A percentile compares a stretch with the other conserved stretches of the same genome.
Evolutionary conservation across 345 rosid species (phyloP).

Genomic region (Rubroshorea leprosula): DNA sequence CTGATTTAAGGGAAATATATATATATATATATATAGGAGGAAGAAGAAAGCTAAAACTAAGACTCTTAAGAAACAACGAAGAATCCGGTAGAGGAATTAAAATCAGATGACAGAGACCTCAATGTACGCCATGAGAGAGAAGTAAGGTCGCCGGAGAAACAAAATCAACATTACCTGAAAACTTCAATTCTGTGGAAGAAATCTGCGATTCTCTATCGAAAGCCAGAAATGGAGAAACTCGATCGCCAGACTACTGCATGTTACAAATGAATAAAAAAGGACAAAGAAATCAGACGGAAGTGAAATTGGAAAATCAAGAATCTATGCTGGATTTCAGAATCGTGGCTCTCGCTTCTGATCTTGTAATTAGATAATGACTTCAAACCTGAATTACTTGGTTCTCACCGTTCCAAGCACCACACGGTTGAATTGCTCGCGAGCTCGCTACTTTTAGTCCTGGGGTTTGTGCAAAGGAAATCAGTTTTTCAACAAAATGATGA

Average conservation of each 20-base stretch:
- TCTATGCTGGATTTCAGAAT: conserved; percentile 3
- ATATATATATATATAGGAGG: no score
- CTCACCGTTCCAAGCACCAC: background rate
- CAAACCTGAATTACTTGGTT: conserved; percentile 18
- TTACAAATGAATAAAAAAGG: background rate
- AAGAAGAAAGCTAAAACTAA: background rate
- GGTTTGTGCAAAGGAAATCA: conserved; percentile 13
- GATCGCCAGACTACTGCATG: background rate
- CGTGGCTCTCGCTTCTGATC: conserved; percentile 2
- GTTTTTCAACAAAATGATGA: conserved; percentile 25
- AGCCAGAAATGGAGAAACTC: conserved; percentile 3
- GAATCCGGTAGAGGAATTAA: conserved; percentile 8
- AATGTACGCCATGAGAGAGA: background rate
- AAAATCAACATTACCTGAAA: conserved; percentile 6
- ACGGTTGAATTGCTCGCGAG: background rate
- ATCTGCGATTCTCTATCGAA: conserved; percentile 1
- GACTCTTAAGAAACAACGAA: background rate
- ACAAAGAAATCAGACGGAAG: background rate
- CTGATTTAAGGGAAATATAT: no score
- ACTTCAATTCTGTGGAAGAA: background rate
- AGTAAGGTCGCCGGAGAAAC: background rate
- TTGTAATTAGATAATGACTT: conserved; percentile 1
- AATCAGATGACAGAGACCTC: conserved; percentile 4
- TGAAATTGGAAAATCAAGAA: background rate
- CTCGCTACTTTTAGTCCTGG: conserved; percentile 14